Percentiles rank a stretch among this genome's conserved stretches.
Evolutionary conservation across 2,329 filamentous ascomycete species (phyloP).

Genomic region (Pseudomassariella vexata): DNA sequence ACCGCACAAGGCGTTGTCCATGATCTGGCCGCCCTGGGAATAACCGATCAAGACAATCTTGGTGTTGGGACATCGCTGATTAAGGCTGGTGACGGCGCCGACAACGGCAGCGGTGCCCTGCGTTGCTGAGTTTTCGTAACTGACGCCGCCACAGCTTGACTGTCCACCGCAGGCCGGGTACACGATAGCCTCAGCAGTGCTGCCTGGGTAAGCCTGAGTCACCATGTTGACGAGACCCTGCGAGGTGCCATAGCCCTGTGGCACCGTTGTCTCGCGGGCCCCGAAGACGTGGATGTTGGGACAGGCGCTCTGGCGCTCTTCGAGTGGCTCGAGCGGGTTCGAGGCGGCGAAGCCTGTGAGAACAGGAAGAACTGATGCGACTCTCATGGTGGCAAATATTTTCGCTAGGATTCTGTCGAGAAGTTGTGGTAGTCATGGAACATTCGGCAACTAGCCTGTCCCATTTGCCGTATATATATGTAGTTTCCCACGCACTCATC

Average conservation of each 20-base stretch:
- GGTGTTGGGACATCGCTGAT: constrained; percentile 48
- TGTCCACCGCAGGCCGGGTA: constrained; percentile 57
- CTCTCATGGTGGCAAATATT: constrained; percentile 13
- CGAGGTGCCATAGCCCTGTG: constrained; percentile 38
- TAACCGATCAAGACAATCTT: constrained; percentile 58
- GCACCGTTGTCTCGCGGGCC: constrained; percentile 42
- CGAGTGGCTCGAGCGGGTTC: constrained; percentile 13
- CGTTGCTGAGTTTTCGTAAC: constrained; percentile 49
- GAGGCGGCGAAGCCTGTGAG: constrained; percentile 10
- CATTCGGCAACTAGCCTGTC: no score
- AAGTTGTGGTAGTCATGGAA: no score
- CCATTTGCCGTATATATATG: no score
- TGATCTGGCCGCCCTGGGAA: constrained; percentile 59
- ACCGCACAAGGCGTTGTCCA: constrained; percentile 57
- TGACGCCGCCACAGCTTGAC: constrained; percentile 44
- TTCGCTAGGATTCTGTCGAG: no score
- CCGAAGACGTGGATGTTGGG: constrained; percentile 44
- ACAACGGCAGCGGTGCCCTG: constrained; percentile 51
- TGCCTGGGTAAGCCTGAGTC: constrained; percentile 36
- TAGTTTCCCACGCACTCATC: no score
- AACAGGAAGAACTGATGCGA: constrained; percentile 8
- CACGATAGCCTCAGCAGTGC: constrained; percentile 37
- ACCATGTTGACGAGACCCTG: constrained; percentile 39
- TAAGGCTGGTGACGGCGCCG: constrained; percentile 49
- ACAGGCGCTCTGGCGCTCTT: constrained; percentile 30